Evolutionary conservation across 345 rosid genomes (phyloP).

Genomic region (Eucalyptus sp.): DNA sequence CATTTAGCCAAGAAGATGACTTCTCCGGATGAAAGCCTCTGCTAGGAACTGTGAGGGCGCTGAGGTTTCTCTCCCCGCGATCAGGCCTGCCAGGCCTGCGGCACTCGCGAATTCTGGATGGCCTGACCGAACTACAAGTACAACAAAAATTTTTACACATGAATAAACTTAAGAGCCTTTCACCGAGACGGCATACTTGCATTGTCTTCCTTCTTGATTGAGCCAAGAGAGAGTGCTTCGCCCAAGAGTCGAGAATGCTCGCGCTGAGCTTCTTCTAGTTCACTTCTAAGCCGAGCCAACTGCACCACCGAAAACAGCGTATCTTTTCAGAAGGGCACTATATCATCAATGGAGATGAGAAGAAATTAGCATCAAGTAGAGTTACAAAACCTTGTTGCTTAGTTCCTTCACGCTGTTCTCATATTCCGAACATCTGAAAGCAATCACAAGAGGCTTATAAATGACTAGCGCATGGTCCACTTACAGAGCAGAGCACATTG

Average conservation of each 20-base stretch:
- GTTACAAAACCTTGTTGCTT: constrained; percentile 33
- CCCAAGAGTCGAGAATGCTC: constrained; percentile 27
- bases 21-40: neutral
- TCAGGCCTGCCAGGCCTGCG: neutral
- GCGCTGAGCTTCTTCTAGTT: constrained; percentile 20
- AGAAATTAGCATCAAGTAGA: neutral
- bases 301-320: constrained; percentile 3
- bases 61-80: neutral
- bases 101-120: neutral
- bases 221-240: constrained; percentile 25
- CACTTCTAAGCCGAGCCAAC: constrained; percentile 37
- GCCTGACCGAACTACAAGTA: neutral
- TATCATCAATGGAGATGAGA: neutral
- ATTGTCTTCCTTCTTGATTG: constrained; percentile 20
- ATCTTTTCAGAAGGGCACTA: neutral
- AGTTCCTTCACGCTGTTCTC: constrained; percentile 48
- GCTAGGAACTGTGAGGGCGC: neutral
- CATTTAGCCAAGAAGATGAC: neutral
- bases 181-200: neutral
- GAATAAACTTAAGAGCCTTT: neutral
- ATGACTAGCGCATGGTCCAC: neutral
- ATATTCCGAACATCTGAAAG: constrained; percentile 56
- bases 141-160: neutral
- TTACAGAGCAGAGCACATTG: neutral
- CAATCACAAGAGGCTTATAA: neutral